These are phyloP conservation scores for Populus tomentosa DNA, from an alignment of 441 rosid species.

Conservation along the genomic window DNA sequence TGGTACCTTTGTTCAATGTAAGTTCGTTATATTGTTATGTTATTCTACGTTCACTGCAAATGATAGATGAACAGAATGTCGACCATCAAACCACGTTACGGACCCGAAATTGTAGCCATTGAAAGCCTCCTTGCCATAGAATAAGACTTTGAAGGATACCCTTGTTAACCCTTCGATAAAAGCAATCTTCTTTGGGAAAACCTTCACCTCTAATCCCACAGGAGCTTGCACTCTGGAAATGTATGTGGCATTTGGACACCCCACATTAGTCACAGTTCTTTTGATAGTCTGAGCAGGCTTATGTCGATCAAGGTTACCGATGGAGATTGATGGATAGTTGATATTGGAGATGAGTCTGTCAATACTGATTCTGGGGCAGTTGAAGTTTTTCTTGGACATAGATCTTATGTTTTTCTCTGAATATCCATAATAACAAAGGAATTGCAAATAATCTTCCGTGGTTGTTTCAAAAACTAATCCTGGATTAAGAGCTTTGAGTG, in stretches of 20 bases:
- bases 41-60: slow-evolving; percentile 48
- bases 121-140: slow-evolving; percentile 40
- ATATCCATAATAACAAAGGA: slow-evolving; percentile 60
- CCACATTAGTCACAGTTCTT: slow-evolving; percentile 64
- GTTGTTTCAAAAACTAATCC: slow-evolving; percentile 68
- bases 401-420: slow-evolving; percentile 40
- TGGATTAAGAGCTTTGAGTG: slow-evolving; percentile 54
- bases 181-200: slow-evolving; percentile 42
- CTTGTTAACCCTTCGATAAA: slow-evolving; percentile 28
- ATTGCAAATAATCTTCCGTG: slow-evolving; percentile 41
- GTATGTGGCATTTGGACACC: slow-evolving; percentile 48
- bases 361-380: slow-evolving; percentile 37
- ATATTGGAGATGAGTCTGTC: slow-evolving; percentile 46
- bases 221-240: slow-evolving; percentile 39
- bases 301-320: slow-evolving; percentile 37
- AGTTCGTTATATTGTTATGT: not conserved
- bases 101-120: slow-evolving; percentile 57
- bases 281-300: slow-evolving; percentile 19
- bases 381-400: slow-evolving; percentile 41
- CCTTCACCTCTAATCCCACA: slow-evolving; percentile 44
- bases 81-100: slow-evolving; percentile 51
- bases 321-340: slow-evolving; percentile 79
- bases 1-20: not conserved
- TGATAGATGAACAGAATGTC: slow-evolving; percentile 38
- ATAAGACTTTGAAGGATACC: slow-evolving; percentile 37